phyloP scores from a whole-genome alignment of 2,329 filamentous ascomycete species.

The Exophiala aquamarina region DNA sequence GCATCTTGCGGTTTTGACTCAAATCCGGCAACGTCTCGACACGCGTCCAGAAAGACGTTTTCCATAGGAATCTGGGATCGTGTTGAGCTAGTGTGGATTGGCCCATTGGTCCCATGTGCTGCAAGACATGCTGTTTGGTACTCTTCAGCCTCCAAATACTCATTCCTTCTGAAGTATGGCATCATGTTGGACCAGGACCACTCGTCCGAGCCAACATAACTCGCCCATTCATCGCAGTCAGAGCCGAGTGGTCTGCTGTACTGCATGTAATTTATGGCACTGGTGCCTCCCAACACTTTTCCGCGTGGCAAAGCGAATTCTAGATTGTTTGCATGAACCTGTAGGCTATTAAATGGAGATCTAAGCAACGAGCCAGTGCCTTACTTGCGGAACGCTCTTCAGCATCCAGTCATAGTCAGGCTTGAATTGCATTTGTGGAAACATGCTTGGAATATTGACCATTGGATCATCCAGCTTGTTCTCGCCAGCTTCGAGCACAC shows the following conservation, averaged over 20 bases:
- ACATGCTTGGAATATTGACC: constrained; percentile 27
- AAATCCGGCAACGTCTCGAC: constrained; percentile 11
- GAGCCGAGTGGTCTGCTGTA: constrained; percentile 1
- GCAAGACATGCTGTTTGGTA: constrained; percentile 5
- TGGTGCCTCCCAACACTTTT: constrained; percentile 34
- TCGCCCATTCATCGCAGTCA: constrained; percentile 32
- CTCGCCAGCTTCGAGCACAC: constrained; percentile 46
- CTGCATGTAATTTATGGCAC: constrained; percentile 32
- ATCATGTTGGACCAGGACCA: constrained; percentile 32
- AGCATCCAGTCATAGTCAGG: constrained; percentile 37
- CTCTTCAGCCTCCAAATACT: constrained; percentile 31
- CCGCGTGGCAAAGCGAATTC: constrained; percentile 31
- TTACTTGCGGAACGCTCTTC: constrained; percentile 31
- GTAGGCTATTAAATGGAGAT: too few species aligned
- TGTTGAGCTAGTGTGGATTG: constrained; percentile 32
- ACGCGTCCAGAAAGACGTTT: constrained; percentile 10
- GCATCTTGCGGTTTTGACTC: neutral
- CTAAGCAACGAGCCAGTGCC: constrained; percentile 1
- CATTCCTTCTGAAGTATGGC: constrained; percentile 27
- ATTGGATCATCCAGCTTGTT: constrained; percentile 28
- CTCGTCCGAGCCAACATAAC: constrained; percentile 28
- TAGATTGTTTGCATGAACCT: constrained; percentile 6
- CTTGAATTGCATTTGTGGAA: constrained; percentile 28
- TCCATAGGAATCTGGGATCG: constrained; percentile 13
- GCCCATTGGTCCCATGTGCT: constrained; percentile 31